phyloP scores from a whole-genome alignment of 306 rosid genomes.

The Quercus bicolor region DNA sequence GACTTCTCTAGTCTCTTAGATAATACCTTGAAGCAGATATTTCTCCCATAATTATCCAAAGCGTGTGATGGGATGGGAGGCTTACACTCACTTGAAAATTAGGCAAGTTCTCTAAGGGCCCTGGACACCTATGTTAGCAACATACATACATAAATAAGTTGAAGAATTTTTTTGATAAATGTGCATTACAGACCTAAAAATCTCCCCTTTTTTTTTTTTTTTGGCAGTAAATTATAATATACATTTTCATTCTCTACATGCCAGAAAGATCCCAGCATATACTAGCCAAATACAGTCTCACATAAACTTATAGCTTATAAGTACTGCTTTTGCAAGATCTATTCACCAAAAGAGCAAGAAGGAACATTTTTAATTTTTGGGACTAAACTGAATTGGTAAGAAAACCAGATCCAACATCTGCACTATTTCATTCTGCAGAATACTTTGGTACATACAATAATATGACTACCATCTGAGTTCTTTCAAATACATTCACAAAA shows the following conservation, averaged over 20 bases:
- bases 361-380: not conserved
- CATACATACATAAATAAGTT: too few relatives aligned
- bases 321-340: not conserved
- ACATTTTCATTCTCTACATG: not conserved
- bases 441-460: not conserved
- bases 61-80: too few relatives aligned
- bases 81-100: too few relatives aligned
- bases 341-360: not conserved
- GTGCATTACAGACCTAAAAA: too few relatives aligned
- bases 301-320: not conserved
- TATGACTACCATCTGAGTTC: not conserved
- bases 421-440: not conserved
- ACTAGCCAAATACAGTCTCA: not conserved
- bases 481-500: not conserved
- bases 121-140: too few relatives aligned
- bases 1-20: too few relatives aligned
- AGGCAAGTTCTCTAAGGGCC: too few relatives aligned
- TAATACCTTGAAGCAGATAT: too few relatives aligned
- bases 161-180: too few relatives aligned
- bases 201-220: too few relatives aligned
- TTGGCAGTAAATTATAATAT: not conserved
- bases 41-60: too few relatives aligned
- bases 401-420: slow-evolving; percentile 9
- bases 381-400: not conserved
- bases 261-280: not conserved